Evolutionary conservation across 2,329 filamentous ascomycete species (phyloP).

Genomic region (Microdochium trichocladiopsis): DNA sequence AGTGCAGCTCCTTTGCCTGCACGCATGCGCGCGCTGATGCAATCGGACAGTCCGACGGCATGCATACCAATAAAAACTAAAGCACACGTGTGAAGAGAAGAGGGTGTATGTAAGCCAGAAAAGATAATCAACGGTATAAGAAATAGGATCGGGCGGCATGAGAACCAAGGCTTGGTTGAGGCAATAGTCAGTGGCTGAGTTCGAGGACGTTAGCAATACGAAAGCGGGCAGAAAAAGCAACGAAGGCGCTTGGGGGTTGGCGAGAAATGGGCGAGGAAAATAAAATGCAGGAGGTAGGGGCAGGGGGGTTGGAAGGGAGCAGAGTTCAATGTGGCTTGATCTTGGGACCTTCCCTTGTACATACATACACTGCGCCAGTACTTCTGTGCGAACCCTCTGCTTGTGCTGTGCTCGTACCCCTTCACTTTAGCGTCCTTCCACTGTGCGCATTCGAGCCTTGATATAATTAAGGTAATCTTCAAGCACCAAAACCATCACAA

Average conservation of each 20-base stretch:
- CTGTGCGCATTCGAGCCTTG: background rate
- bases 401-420: background rate
- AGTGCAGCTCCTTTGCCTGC: too few species aligned
- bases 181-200: background rate
- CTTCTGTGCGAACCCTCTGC: background rate
- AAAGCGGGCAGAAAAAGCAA: background rate
- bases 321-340: background rate
- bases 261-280: background rate
- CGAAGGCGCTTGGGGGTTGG: background rate
- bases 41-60: too few species aligned
- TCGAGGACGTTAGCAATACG: background rate
- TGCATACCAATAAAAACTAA: too few species aligned
- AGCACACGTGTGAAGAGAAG: too few species aligned
- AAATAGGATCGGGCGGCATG: background rate
- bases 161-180: background rate
- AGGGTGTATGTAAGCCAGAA: background rate
- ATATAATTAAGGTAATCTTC: background rate
- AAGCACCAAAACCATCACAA: background rate
- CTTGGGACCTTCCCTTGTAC: background rate
- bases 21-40: too few species aligned
- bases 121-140: background rate
- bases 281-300: background rate
- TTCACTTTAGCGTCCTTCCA: background rate
- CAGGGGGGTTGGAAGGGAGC: background rate
- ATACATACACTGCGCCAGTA: background rate